These are phyloP conservation scores for Barnettozyma siamensis DNA, from an alignment of 805 yeast species.

Conservation along the genomic window DNA sequence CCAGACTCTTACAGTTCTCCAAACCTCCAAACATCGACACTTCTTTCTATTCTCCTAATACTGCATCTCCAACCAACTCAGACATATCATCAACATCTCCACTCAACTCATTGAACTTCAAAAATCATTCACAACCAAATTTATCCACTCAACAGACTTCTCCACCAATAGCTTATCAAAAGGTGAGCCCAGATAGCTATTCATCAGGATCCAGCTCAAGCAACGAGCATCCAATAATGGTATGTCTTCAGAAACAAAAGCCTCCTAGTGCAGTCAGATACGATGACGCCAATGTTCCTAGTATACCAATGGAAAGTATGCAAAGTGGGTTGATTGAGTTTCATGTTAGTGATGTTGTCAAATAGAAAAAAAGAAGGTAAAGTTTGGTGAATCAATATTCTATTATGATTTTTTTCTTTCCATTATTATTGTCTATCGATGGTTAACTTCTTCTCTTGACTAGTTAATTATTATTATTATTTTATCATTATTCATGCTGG, in stretches of 20 bases:
- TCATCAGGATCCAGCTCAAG: conserved; percentile 3
- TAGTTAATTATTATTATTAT: too few species aligned
- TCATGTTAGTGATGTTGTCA: background rate
- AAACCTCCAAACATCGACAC: conserved; percentile 23
- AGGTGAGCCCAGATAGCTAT: conserved; percentile 15
- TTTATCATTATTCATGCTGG: background rate
- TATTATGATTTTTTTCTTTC: background rate
- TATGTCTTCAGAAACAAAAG: background rate
- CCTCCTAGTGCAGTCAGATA: background rate
- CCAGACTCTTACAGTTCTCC: conserved; percentile 15
- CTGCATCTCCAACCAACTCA: conserved; percentile 22
- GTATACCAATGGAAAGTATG: background rate
- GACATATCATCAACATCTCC: conserved; percentile 22
- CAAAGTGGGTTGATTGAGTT: background rate
- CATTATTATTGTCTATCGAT: background rate
- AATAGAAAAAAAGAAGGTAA: too few species aligned
- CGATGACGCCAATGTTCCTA: background rate
- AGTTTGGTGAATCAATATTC: too few species aligned
- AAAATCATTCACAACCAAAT: conserved; percentile 3
- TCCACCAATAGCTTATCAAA: conserved; percentile 13
- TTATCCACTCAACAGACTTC: conserved; percentile 11
- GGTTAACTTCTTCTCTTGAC: too few species aligned
- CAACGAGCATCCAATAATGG: background rate
- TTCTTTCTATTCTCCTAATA: conserved; percentile 17
- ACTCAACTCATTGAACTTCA: conserved; percentile 6